Evolutionary conservation across 2,329 filamentous ascomycete genomes (phyloP), one percentile per base, ranked within the genome.

Genomic region (Aureobasidium melanogenum): DNA sequence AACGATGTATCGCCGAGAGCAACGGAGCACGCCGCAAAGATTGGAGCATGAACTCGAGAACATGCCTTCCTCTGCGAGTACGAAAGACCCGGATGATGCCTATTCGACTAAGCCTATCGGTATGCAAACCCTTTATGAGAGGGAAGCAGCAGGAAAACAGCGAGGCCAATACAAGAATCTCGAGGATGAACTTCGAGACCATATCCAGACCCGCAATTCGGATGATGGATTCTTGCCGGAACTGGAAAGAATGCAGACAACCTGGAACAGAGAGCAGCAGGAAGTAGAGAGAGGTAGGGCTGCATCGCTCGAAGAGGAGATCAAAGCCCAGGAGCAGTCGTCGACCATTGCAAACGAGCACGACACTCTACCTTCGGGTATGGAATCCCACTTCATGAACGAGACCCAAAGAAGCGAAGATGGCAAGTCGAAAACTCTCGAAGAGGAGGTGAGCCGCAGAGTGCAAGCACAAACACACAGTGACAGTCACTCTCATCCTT

Each of bases 1-100:
- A 65, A 78, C 75, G 9, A 77, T 76, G 46, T 82, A 78, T 64
- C 67, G 69, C 3, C 72, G 78, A 61, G 81, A 82, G 64, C 46
- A 52, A n/a, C 5, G 38, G n/a, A 28, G 19, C 8, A 46, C 36
- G 7, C 46, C 41, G 19, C 17, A 43, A 14, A 64, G 9, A n/a
- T 62, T 68, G 1, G 65, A 68, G 39, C 62, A 61, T 28, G 64
- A 65, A 19, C 54, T 62, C 10, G 43, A 30, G 9, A 17, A 28
- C 5, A 26, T 52, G 46, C 15, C 44, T 4, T 38, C 30, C 9
- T 28, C 15, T 10, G 34, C 36, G 5, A 15, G 28, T 24, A 17
- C 47, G 5, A 12, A 9, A 12, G 46, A 43, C 10, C 12, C 26
- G 2, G 9, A 58, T 32, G 62, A 65, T 39, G 62, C 46, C 2